Conservation (phyloP, 2,329 filamentous ascomycete species). For the Trichoderma endophyticum region DNA sequence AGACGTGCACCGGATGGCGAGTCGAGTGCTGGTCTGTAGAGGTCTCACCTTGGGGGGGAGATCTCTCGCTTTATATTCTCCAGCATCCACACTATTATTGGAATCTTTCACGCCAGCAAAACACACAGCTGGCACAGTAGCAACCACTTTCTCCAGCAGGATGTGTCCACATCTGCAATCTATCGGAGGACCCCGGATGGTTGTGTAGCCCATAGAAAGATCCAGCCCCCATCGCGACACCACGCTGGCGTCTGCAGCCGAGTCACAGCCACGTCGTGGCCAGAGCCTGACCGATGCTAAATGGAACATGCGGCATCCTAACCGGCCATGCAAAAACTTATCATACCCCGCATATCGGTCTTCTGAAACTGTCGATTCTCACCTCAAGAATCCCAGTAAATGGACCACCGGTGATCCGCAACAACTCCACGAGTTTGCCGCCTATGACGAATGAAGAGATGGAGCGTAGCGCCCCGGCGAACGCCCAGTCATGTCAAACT, state of each 20-base stretch:
- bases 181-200: background rate
- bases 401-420: background rate
- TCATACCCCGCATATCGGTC: background rate
- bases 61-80: background rate
- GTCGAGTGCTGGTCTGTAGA: background rate
- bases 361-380: background rate
- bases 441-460: background rate
- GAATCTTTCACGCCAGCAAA: background rate
- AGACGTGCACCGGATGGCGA: background rate
- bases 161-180: background rate
- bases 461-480: background rate
- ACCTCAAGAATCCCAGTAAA: background rate
- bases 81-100: background rate
- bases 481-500: background rate
- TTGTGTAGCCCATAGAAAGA: background rate
- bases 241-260: background rate
- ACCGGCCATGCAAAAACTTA: background rate
- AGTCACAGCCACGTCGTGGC: background rate
- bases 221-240: background rate
- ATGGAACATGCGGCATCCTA: background rate
- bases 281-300: background rate
- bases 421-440: background rate
- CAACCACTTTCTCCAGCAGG: background rate
- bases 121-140: background rate
- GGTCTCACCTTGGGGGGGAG: background rate